Conservation (phyloP, 1,139 yeast species). For the Kurtzmaniella quercitrusa region DNA sequence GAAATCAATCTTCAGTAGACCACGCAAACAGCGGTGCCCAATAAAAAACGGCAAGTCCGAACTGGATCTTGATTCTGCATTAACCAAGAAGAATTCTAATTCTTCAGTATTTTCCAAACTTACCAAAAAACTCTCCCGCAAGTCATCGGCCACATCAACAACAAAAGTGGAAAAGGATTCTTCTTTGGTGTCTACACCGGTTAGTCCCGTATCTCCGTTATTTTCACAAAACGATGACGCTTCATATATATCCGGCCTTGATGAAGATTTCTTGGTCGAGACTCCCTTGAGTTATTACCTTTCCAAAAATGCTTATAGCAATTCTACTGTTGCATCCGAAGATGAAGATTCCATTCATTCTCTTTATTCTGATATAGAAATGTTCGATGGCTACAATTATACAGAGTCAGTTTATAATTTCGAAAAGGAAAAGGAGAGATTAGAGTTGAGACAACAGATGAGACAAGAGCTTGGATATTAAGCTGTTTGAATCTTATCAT, state of each 20-base stretch:
- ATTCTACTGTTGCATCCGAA: constrained; percentile 6
- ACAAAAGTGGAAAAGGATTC: background rate
- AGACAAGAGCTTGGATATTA: constrained; percentile 25
- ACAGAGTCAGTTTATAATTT: constrained; percentile 14
- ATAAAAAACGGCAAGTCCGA: constrained; percentile 2
- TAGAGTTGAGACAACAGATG: constrained; percentile 38
- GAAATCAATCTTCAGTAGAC: constrained; percentile 1
- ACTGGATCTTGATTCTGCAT: background rate
- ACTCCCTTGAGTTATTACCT: constrained; percentile 10
- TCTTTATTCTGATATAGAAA: constrained; percentile 12
- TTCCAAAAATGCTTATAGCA: constrained; percentile 6
- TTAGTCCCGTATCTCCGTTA: background rate
- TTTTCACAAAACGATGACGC: background rate
- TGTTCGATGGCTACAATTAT: constrained; percentile 12
- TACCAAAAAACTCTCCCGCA: constrained; percentile 17
- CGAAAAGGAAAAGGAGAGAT: constrained; percentile 33
- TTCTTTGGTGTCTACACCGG: background rate
- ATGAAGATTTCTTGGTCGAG: constrained; percentile 11
- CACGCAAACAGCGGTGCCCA: background rate
- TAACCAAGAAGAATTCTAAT: constrained; percentile 4
- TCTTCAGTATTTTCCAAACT: constrained; percentile 13
- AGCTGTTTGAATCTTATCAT: background rate
- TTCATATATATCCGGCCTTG: constrained; percentile 8
- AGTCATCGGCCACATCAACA: constrained; percentile 7
- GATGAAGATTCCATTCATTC: constrained; percentile 15